Evolutionary conservation across 495 filamentous ascomycete genomes (phyloP), one percentile per base, ranked within the genome.

Genomic region (Penicillium nucicola): DNA sequence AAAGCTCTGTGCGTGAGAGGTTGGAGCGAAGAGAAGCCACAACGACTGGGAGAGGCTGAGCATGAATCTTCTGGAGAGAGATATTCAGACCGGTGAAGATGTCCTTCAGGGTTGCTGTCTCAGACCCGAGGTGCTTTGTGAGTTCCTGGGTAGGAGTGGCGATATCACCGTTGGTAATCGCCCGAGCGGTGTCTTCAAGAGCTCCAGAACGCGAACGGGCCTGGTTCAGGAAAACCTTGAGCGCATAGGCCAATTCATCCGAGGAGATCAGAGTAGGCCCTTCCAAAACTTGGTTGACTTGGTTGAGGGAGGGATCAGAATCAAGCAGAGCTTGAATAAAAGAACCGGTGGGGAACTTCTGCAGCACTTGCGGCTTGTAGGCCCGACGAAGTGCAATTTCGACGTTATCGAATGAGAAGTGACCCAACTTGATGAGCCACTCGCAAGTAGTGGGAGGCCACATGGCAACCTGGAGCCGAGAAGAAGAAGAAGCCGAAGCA

Each of bases 1-100:
- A 71, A 17, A 87, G 76, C 45, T 96, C 89, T 17, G 84, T 72
- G 7, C 77, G 80, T 12, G 78, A 79, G 55, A 91, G 80, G 17
- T 76, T 79, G 8, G 74, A 71, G 48, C 87, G 86, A 30, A 97
- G 73, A 30, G 83, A 77, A 48, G 78, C 67, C 11, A 84, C 78
- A 18, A 87, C 78, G 0, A 75, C 58, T 1, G 70, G 45, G 14
- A 69, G 55, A 0, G 89, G 81, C 56, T 86, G 87, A 17, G 73
- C 64, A 57, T 84, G 80, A 9, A 95, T 78, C 57, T 85, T 84
- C 28, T 76, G 73, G 28, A 92, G 80, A 34, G 70, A 67, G 10
- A 57, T 63, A 43, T 74, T 75, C 17, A 77, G 52, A 9, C 66
- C 72, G 8, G 55, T 55, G 59, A 73, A 75, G 46, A 69, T 69